phyloP scores from a whole-genome alignment of 441 rosid genomes.

The Gossypium gossypioides region DNA sequence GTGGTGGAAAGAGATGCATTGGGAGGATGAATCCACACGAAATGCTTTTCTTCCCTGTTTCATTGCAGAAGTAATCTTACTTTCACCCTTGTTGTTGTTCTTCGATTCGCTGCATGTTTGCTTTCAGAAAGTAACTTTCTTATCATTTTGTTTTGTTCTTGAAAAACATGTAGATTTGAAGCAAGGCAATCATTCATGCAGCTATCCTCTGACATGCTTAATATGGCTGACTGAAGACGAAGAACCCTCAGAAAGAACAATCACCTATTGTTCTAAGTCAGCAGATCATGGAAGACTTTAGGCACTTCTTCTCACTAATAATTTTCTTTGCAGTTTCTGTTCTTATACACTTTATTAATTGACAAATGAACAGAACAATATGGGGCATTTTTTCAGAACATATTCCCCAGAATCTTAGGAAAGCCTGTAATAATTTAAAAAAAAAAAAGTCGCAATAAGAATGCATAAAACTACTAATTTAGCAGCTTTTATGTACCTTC shows the following conservation, averaged over 20 bases:
- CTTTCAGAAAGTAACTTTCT: neutral
- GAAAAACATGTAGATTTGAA: no score
- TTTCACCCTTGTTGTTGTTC: neutral
- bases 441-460: neutral
- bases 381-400: neutral
- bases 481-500: slow-evolving; percentile 17
- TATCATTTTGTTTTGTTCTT: no score
- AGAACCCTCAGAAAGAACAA: no score
- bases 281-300: no score
- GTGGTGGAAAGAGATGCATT: neutral
- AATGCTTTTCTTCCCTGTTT: neutral
- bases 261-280: no score
- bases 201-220: no score
- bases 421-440: neutral
- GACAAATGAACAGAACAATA: neutral
- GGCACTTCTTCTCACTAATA: neutral
- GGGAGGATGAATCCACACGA: neutral
- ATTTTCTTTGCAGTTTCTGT: neutral
- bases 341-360: neutral
- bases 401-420: neutral
- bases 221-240: no score
- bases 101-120: neutral
- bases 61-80: neutral
- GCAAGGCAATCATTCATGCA: no score
- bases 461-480: neutral